These are phyloP conservation scores for Fomitopsis betulina DNA, from an alignment of 1,284 basidiomycete species.

Conservation along the genomic window DNA sequence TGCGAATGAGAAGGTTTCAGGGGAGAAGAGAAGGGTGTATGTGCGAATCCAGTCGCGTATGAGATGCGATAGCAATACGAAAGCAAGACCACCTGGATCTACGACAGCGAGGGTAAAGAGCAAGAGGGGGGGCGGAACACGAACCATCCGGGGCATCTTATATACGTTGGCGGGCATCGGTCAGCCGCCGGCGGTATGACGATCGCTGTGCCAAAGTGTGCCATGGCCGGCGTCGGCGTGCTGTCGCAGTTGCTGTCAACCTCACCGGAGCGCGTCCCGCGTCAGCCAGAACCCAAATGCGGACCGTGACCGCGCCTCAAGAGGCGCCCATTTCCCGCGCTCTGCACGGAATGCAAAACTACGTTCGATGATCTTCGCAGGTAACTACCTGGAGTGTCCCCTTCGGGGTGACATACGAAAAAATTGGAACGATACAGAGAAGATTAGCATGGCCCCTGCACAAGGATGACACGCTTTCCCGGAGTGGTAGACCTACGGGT, in stretches of 20 bases:
- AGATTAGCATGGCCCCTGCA: slow-evolving; percentile 23
- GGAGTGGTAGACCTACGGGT: slow-evolving; percentile 22
- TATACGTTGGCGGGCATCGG: not conserved
- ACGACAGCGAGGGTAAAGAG: slow-evolving; percentile 13
- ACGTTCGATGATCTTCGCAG: not conserved
- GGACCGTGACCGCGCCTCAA: not conserved
- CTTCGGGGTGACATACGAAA: slow-evolving; percentile 21
- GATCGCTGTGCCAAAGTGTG: not conserved
- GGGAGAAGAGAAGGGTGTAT: not conserved
- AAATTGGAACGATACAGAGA: slow-evolving; percentile 23
- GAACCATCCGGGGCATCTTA: not conserved
- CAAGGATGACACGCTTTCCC: slow-evolving; percentile 23
- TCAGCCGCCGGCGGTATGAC: not conserved
- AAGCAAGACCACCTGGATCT: slow-evolving; percentile 28
- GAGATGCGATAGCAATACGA: slow-evolving; percentile 23
- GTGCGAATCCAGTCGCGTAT: slow-evolving; percentile 21
- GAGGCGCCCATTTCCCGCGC: not conserved
- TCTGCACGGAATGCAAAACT: slow-evolving; percentile 1
- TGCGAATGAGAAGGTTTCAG: not conserved
- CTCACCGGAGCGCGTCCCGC: not conserved
- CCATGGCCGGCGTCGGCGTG: not conserved
- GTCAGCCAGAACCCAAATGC: not conserved
- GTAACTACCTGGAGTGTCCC: slow-evolving; percentile 8
- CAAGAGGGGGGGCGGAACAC: slow-evolving; percentile 14
- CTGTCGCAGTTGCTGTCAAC: not conserved